These are phyloP conservation scores for Meyerozyma elateridarum DNA, from an alignment of 1,139 yeast genomes.

Conservation along the genomic window DNA sequence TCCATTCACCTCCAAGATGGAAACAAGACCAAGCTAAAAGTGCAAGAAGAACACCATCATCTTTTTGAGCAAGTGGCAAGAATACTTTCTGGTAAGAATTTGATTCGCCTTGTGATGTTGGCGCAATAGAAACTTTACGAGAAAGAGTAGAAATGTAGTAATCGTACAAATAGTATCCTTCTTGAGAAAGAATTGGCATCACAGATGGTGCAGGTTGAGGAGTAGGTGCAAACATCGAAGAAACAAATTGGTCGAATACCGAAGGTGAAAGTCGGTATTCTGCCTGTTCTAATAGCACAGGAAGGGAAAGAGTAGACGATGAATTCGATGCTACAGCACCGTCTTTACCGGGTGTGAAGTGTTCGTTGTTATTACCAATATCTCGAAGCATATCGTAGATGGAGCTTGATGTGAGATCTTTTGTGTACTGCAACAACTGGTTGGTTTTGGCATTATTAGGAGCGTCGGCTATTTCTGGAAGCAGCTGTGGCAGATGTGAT, in stretches of 20 bases:
- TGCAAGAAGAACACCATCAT: constrained; percentile 63
- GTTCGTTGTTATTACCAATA: too few relatives aligned
- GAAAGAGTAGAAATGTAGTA: constrained; percentile 63
- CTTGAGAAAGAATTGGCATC: neutral
- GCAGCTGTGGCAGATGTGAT: too few relatives aligned
- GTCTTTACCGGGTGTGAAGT: neutral
- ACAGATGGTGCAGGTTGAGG: neutral
- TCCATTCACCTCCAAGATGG: constrained; percentile 48
- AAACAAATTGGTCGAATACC: constrained; percentile 2
- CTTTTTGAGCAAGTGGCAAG: constrained; percentile 69
- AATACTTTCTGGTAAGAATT: constrained; percentile 72
- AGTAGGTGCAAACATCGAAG: neutral
- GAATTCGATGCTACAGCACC: neutral
- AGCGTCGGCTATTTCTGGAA: too few relatives aligned
- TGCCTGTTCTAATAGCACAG: constrained; percentile 2
- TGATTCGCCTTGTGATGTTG: constrained; percentile 46
- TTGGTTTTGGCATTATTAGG: too few relatives aligned
- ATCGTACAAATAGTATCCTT: constrained; percentile 44
- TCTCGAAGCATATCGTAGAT: constrained; percentile 1
- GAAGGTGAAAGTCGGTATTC: neutral
- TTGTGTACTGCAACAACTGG: neutral
- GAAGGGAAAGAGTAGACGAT: neutral
- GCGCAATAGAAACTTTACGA: constrained; percentile 58
- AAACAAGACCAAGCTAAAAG: constrained; percentile 77
- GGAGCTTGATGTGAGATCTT: constrained; percentile 1